phyloP scores from a whole-genome alignment of 2,329 filamentous ascomycete genomes.

The Apiospora arundinis region DNA sequence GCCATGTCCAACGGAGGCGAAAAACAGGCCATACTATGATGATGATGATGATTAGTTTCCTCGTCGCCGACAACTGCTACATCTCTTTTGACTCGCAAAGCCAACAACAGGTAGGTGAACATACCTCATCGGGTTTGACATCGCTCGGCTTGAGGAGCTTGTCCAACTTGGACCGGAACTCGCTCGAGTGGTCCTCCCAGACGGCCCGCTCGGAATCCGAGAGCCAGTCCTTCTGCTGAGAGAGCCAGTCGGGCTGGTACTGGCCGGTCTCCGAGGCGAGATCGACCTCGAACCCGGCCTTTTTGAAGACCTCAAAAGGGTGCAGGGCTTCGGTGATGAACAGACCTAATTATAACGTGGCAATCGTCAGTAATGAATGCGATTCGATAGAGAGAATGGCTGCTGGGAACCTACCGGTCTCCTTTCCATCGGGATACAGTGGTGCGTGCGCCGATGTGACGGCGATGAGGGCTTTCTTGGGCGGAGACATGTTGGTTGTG shows the following conservation, averaged over 20 bases:
- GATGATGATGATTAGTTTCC: no score
- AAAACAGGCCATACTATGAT: slow-evolving; percentile 45
- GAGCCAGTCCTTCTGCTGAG: slow-evolving; percentile 48
- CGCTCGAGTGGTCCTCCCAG: slow-evolving; percentile 48
- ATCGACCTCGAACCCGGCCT: slow-evolving; percentile 54
- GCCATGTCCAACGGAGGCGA: slow-evolving; percentile 51
- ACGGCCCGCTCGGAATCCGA: slow-evolving; percentile 44
- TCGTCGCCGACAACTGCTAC: no score
- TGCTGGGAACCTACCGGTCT: slow-evolving; percentile 34
- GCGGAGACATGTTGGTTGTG: neutral
- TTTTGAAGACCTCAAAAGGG: slow-evolving; percentile 51
- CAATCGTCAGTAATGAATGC: neutral
- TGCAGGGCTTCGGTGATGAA: slow-evolving; percentile 57
- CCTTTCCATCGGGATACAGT: slow-evolving; percentile 45
- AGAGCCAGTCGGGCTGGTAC: slow-evolving; percentile 52
- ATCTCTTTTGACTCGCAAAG: no score
- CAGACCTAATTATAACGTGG: slow-evolving; percentile 39
- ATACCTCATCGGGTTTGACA: slow-evolving; percentile 35
- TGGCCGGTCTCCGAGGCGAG: slow-evolving; percentile 52
- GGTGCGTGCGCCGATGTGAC: slow-evolving; percentile 50
- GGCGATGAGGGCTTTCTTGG: slow-evolving; percentile 44
- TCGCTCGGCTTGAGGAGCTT: slow-evolving; percentile 45
- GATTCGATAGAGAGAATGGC: no score
- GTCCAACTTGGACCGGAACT: slow-evolving; percentile 53
- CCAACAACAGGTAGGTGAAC: no score